These are phyloP conservation scores for Neurospora sp. DNA, from an alignment of 495 filamentous ascomycete genomes.

Conservation along the genomic window DNA sequence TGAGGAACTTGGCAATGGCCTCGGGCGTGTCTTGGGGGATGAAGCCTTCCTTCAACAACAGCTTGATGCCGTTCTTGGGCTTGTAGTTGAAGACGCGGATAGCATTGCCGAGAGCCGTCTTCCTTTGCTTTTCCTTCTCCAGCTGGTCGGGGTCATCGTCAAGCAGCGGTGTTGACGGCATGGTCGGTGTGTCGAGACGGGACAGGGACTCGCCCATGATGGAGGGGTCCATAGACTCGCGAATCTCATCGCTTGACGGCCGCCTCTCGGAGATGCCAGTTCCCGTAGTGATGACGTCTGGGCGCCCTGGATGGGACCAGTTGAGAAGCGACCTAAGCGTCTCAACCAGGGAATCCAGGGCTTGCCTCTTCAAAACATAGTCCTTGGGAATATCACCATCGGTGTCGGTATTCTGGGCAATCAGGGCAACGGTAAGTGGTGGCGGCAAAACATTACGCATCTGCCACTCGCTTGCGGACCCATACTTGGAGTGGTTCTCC, in stretches of 20 bases:
- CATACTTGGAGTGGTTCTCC: conserved; percentile 57
- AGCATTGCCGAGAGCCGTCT: conserved; percentile 81
- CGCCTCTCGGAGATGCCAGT: conserved; percentile 44
- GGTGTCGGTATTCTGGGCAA: conserved; percentile 46
- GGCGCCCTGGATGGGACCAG: conserved; percentile 75
- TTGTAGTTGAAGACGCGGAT: conserved; percentile 97
- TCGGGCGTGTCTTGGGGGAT: conserved; percentile 64
- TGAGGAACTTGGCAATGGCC: conserved; percentile 77
- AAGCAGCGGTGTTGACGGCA: conserved; percentile 60
- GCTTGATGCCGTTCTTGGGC: conserved; percentile 85
- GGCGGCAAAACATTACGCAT: conserved; percentile 75
- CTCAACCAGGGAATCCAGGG: conserved; percentile 79
- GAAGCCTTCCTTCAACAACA: conserved; percentile 73
- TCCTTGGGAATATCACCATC: conserved; percentile 70
- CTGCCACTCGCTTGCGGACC: conserved; percentile 62
- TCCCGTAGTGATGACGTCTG: conserved; percentile 40
- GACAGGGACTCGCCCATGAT: conserved; percentile 33
- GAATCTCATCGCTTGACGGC: conserved; percentile 61
- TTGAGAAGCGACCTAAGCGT: conserved; percentile 82
- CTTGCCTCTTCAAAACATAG: conserved; percentile 77
- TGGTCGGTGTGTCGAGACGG: conserved; percentile 51
- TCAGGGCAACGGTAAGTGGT: conserved; percentile 67
- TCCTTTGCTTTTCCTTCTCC: conserved; percentile 85
- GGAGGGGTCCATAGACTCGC: conserved; percentile 70
- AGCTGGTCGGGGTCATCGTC: conserved; percentile 89